Evolutionary conservation across 768 basidiomycete species (phyloP), one percentile per base, ranked within the genome.

Genomic region (Tulasnella calospora): DNA sequence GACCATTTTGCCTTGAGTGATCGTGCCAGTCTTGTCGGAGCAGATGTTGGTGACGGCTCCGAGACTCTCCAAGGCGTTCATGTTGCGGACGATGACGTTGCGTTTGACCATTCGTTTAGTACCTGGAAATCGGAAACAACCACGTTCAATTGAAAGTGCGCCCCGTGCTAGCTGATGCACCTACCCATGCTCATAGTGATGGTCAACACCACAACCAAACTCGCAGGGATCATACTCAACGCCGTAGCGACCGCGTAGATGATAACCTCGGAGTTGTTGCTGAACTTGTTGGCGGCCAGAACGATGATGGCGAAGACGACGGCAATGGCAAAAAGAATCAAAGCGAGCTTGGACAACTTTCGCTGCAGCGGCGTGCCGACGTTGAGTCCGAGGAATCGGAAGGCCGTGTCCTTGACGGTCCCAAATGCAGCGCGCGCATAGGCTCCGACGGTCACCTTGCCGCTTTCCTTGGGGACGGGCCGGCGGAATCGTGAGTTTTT

Each of bases 11-110:
- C 86, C 87, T 69, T 87, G 82, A 0, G 87, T 89, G 55, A 89
- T 82, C 10, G 87, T 89, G 23, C 88, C 88, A 0, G 87, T 87
- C 79, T 90, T 90, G 83, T 90, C 89, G 9, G 88, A 87, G 81
- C 88, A 88, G 33, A 90, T 77, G 46, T 89, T 86, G 27, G 87
- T 86, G 80, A 90, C 88, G 33, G 85, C 84, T 0, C 89, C 89
- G 2, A 89, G 85, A 0, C 88, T 88, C 80, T 89, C 89, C 72
- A 90, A 87, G 0, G 87, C 89, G 47, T 87, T 86, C 79, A 89
- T 83, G 71, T 86, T 87, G 81, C 89, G 89, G 78, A 88, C 88
- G 8, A 88, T 84, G 27, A 88, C 85, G 21, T 86, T 86, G 55
- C 87, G 84, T 70, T 84, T 84, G 5, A 87, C 87, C 82, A 90